Conservation (phyloP, 257 asterid species). For the Avicennia marina region DNA sequence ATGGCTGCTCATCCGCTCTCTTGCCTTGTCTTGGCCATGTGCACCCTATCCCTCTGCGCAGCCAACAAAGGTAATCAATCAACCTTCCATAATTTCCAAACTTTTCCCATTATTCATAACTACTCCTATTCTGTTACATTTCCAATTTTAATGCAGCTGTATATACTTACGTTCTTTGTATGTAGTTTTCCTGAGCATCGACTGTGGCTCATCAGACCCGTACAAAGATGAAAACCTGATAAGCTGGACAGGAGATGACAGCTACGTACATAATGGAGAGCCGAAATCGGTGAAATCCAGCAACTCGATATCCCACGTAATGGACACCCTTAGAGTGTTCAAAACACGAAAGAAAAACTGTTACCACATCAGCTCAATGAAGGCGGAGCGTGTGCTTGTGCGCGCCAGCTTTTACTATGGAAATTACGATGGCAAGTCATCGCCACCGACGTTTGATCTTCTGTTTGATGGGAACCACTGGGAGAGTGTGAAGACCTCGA, state of each 20-base stretch:
- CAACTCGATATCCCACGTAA: conserved; percentile 15
- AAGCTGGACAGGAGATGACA: conserved; percentile 28
- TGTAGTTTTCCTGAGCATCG: conserved; percentile 32
- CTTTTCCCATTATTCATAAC: too few species aligned
- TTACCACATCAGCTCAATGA: conserved; percentile 22
- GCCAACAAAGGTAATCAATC: too few species aligned
- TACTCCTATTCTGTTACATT: too few species aligned
- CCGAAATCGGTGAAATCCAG: conserved; percentile 7
- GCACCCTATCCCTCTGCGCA: too few species aligned
- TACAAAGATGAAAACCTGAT: conserved; percentile 20
- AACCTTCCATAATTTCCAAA: too few species aligned
- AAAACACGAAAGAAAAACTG: conserved; percentile 41
- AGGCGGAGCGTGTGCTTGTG: conserved; percentile 31
- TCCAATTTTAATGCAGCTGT: too few species aligned
- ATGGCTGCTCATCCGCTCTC: too few species aligned
- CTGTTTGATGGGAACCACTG: conserved; percentile 54
- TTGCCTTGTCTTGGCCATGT: too few species aligned
- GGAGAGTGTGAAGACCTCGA: conserved; percentile 31
- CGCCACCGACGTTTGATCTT: conserved; percentile 58
- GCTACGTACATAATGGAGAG: conserved; percentile 20
- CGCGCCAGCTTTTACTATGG: conserved; percentile 69
- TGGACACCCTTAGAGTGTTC: conserved; percentile 57
- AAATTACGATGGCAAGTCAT: conserved; percentile 47
- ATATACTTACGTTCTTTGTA: too few species aligned
- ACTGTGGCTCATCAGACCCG: conserved; percentile 28